Conservation (phyloP, 768 basidiomycete genomes). For the Leucocoprinus leucothites region DNA sequence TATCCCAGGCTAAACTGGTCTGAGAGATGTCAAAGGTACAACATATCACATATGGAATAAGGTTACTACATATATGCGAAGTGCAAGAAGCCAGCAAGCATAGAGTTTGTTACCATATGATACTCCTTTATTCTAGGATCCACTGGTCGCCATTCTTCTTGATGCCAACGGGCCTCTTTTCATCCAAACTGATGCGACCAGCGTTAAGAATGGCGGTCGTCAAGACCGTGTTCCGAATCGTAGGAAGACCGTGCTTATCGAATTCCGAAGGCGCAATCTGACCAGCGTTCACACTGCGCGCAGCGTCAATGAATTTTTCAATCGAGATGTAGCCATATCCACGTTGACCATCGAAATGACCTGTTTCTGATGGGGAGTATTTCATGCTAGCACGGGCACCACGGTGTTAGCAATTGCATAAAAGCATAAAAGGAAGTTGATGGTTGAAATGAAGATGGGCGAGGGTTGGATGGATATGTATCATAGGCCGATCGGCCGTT, state of each 20-base stretch:
- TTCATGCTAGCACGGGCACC: constrained; percentile 76
- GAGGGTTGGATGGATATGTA: background rate
- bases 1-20: background rate
- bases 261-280: constrained; percentile 64
- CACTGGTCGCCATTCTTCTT: constrained; percentile 62
- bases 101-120: constrained; percentile 4
- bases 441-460: background rate
- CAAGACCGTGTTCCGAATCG: constrained; percentile 84
- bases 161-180: constrained; percentile 82
- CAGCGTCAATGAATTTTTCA: constrained; percentile 88
- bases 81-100: background rate
- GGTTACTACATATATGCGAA: constrained; percentile 3
- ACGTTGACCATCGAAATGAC: constrained; percentile 91
- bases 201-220: constrained; percentile 89
- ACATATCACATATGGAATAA: constrained; percentile 10
- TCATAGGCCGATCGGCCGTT: constrained; percentile 1
- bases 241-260: constrained; percentile 79
- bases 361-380: constrained; percentile 87
- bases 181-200: constrained; percentile 85
- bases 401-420: no score
- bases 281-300: constrained; percentile 74
- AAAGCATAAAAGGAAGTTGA: no score
- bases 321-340: constrained; percentile 92
- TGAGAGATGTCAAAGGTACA: background rate
- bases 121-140: constrained; percentile 55